Evolutionary conservation across 805 yeast species (phyloP).

Genomic region (Pichia pseudocactophila): DNA sequence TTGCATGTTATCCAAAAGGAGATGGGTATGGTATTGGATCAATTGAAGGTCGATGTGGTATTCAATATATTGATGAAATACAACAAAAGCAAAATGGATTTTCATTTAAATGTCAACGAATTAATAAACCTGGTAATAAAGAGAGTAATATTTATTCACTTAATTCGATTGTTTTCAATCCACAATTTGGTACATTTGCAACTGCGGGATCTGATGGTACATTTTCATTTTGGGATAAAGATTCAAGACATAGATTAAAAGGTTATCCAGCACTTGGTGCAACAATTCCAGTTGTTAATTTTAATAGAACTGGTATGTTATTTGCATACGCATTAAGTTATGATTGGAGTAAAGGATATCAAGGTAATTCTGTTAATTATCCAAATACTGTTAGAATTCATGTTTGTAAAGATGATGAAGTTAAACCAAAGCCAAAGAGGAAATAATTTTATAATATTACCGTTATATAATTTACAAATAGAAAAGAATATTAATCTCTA

Average conservation of each 20-base stretch:
- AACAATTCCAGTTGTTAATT: constrained; percentile 67
- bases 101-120: constrained; percentile 92
- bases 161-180: constrained; percentile 79
- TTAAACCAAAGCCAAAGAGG: constrained; percentile 44
- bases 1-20: constrained; percentile 83
- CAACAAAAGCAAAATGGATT: constrained; percentile 69
- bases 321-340: constrained; percentile 89
- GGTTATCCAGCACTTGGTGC: constrained; percentile 61
- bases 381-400: constrained; percentile 76
- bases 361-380: constrained; percentile 63
- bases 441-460: too few species aligned
- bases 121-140: constrained; percentile 41
- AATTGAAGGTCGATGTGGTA: constrained; percentile 91
- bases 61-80: constrained; percentile 80
- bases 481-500: constrained; percentile 16
- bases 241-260: constrained; percentile 77
- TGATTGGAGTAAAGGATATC: constrained; percentile 93
- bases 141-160: constrained; percentile 71
- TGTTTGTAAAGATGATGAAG: constrained; percentile 78
- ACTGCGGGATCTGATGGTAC: constrained; percentile 96
- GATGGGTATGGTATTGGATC: constrained; percentile 90
- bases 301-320: constrained; percentile 74
- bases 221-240: constrained; percentile 93
- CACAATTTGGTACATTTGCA: constrained; percentile 79
- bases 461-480: too few species aligned